A percentile compares a stretch with the other conserved stretches of the same genome.
phyloP scores from a whole-genome alignment of 164 flowering plant genomes.

The Echeveria elegans region DNA sequence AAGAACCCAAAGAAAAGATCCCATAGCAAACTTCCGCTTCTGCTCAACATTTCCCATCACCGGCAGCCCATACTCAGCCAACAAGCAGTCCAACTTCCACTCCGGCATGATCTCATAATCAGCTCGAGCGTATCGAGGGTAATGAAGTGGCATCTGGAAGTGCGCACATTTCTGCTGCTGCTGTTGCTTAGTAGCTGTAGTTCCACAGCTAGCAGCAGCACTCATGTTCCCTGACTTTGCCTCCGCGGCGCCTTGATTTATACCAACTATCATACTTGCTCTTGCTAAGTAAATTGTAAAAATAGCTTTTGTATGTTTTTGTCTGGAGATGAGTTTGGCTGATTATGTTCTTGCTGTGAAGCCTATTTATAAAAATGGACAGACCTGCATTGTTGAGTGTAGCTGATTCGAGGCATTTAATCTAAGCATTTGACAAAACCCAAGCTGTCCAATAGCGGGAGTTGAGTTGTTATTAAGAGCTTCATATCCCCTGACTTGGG shows the following conservation, averaged over 20 bases:
- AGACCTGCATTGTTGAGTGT: background rate
- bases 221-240: background rate
- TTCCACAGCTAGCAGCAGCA: background rate
- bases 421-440: conserved; percentile 5
- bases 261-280: background rate
- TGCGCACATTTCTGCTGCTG: background rate
- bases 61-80: conserved; percentile 25
- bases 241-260: background rate
- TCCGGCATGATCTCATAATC: conserved; percentile 39
- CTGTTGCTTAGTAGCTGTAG: background rate
- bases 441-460: background rate
- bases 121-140: conserved; percentile 20
- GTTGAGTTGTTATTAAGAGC: background rate
- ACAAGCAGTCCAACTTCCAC: conserved; percentile 25
- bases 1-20: conserved; percentile 28
- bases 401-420: background rate
- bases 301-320: background rate
- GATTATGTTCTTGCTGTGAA: background rate
- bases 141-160: conserved; percentile 35
- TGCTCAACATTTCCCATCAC: conserved; percentile 21
- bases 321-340: background rate
- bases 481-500: background rate
- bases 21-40: conserved; percentile 37
- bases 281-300: background rate
- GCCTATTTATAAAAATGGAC: background rate